Conservation (phyloP, 1,139 yeast species). For the Pneumocystis carinii region DNA sequence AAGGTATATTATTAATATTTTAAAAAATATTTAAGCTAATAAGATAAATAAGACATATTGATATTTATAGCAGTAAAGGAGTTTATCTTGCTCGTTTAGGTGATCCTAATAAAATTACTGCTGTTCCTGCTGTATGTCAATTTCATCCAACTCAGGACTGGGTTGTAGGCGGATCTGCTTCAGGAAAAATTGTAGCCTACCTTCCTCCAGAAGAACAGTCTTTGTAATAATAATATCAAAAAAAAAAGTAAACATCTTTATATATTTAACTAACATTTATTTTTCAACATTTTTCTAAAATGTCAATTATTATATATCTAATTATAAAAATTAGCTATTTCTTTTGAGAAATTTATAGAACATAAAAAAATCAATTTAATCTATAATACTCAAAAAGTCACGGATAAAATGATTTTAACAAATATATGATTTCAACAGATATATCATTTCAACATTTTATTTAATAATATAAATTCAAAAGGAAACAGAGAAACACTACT, state of each 20-base stretch:
- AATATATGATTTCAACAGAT: too few relatives aligned
- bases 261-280: not conserved
- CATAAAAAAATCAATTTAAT: too few relatives aligned
- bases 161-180: conserved; percentile 87
- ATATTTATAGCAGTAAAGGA: conserved; percentile 64
- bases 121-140: conserved; percentile 78
- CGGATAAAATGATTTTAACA: too few relatives aligned
- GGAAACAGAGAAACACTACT: too few relatives aligned
- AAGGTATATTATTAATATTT: conserved; percentile 29
- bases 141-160: conserved; percentile 79
- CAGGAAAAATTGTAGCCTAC: conserved; percentile 72
- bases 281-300: not conserved
- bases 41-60: conserved; percentile 29
- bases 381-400: too few relatives aligned
- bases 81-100: conserved; percentile 59
- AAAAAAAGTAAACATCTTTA: not conserved
- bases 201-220: not conserved
- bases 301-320: not conserved
- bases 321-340: not conserved
- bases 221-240: not conserved
- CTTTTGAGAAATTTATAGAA: not conserved
- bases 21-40: not conserved
- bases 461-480: too few relatives aligned
- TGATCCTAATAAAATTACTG: conserved; percentile 43
- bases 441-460: too few relatives aligned